Conservation (phyloP, 306 rosid species). For the Glycine tomentella region DNA sequence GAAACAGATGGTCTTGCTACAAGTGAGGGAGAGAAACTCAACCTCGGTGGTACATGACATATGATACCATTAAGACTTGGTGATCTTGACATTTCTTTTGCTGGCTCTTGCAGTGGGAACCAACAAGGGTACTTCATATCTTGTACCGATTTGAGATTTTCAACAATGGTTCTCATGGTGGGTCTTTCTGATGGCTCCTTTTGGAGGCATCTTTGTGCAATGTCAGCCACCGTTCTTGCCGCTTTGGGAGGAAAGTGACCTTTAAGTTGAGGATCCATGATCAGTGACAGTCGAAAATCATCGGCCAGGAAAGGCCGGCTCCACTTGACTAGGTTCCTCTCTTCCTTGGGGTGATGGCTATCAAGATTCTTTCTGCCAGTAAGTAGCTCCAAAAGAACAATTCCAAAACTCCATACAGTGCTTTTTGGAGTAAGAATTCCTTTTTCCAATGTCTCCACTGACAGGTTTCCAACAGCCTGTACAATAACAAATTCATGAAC, state of each 20-base stretch:
- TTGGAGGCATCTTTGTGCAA: conserved; percentile 81
- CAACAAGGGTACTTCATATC: conserved; percentile 68
- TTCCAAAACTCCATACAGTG: conserved; percentile 90
- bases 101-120: conserved; percentile 80
- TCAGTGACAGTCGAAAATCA: conserved; percentile 64
- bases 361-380: conserved; percentile 85
- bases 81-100: conserved; percentile 62
- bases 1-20: conserved; percentile 62
- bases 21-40: conserved; percentile 72
- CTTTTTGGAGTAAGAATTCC: conserved; percentile 93
- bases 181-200: conserved; percentile 91
- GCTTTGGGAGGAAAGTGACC: conserved; percentile 78
- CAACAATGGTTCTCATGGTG: conserved; percentile 79
- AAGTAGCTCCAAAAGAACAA: conserved; percentile 84
- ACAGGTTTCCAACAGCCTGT: conserved; percentile 80
- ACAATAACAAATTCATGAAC: conserved; percentile 6
- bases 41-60: conserved; percentile 55
- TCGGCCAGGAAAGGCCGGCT: conserved; percentile 79
- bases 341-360: conserved; percentile 68
- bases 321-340: conserved; percentile 85
- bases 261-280: conserved; percentile 82
- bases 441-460: conserved; percentile 80
- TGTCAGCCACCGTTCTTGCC: conserved; percentile 71
- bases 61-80: conserved; percentile 72
- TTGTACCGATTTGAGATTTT: conserved; percentile 67